These are phyloP conservation scores for Flaveria linearis DNA, from an alignment of 129 eudicot genomes.

Conservation along the genomic window DNA sequence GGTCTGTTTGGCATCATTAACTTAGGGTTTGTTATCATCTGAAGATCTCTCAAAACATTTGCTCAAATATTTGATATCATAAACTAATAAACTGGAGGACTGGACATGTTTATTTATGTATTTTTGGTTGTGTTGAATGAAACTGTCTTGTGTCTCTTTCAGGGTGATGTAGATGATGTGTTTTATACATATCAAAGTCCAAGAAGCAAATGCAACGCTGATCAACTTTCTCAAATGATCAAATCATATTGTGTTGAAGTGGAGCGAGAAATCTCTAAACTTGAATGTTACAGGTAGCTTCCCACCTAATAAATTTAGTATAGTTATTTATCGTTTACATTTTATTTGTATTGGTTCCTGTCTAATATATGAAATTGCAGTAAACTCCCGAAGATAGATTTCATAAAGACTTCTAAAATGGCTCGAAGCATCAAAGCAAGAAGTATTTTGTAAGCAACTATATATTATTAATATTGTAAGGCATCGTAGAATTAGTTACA, in stretches of 20 bases:
- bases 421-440: slow-evolving; percentile 34
- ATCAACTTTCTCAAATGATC: slow-evolving; percentile 18
- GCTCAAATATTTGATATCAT: neutral
- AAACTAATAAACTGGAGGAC: neutral
- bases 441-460: slow-evolving; percentile 27
- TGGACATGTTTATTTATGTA: neutral
- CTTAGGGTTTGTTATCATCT: neutral
- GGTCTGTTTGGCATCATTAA: neutral
- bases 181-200: slow-evolving; percentile 12
- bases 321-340: neutral
- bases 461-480: neutral
- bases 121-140: neutral
- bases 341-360: neutral
- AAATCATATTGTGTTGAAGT: slow-evolving; percentile 23
- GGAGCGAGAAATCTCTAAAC: slow-evolving; percentile 29
- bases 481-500: neutral
- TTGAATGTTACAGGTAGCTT: slow-evolving; percentile 19
- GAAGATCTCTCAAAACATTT: neutral
- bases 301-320: neutral
- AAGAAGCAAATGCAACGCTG: neutral
- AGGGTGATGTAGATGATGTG: slow-evolving; percentile 12
- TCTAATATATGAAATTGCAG: slow-evolving; percentile 24
- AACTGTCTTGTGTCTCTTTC: neutral
- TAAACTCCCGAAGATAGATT: slow-evolving; percentile 24
- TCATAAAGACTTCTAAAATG: slow-evolving; percentile 9